Conservation (phyloP, 1,139 yeast genomes). For the Taphrina pruni region DNA sequence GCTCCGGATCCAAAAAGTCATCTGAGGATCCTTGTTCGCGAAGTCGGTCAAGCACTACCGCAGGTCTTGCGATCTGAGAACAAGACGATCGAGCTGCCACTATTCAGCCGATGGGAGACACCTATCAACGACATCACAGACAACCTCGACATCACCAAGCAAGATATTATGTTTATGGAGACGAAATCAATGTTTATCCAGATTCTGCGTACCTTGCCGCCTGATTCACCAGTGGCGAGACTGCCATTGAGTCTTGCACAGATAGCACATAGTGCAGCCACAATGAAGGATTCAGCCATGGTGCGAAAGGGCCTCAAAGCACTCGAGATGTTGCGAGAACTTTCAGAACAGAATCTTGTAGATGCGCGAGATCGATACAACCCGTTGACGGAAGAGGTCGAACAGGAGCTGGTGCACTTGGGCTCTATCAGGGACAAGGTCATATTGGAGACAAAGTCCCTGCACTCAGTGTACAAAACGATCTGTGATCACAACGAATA, state of each 20-base stretch:
- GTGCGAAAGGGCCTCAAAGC: constrained; percentile 54
- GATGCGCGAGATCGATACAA: constrained; percentile 49
- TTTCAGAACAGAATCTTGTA: constrained; percentile 49
- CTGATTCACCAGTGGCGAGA: constrained; percentile 49
- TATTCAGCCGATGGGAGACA: constrained; percentile 54
- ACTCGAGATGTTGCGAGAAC: constrained; percentile 51
- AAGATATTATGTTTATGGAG: constrained; percentile 54
- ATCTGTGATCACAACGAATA: constrained; percentile 54
- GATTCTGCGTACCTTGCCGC: constrained; percentile 53
- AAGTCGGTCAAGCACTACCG: constrained; percentile 52
- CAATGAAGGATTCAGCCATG: constrained; percentile 49
- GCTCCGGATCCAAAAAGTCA: constrained; percentile 47
- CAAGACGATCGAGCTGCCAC: constrained; percentile 51
- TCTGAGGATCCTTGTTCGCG: constrained; percentile 50
- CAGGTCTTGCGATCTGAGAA: constrained; percentile 52
- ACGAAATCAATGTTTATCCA: constrained; percentile 54
- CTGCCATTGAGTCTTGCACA: constrained; percentile 50
- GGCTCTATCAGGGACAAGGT: constrained; percentile 53
- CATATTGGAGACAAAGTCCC: constrained; percentile 51
- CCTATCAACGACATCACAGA: constrained; percentile 51
- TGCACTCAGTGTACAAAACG: constrained; percentile 52
- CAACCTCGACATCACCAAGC: constrained; percentile 51
- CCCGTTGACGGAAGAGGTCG: constrained; percentile 52
- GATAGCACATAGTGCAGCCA: constrained; percentile 53
- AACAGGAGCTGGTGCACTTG: constrained; percentile 53